These are phyloP conservation scores for Candida namnaoensis DNA, from an alignment of 805 yeast species.

Conservation along the genomic window DNA sequence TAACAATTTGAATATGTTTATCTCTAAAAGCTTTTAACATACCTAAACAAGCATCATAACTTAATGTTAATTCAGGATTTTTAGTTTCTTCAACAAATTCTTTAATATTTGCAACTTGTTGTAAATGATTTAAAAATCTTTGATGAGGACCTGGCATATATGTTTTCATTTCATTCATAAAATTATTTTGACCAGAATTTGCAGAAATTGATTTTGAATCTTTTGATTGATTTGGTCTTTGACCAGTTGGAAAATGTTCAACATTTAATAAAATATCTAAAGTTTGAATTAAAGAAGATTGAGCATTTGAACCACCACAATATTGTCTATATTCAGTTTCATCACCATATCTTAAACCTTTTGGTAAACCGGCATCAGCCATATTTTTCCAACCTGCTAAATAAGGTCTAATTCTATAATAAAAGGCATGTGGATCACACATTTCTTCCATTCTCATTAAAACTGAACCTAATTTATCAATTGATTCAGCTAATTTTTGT, in stretches of 20 bases:
- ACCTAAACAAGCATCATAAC: conserved; percentile 85
- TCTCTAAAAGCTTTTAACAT: conserved; percentile 85
- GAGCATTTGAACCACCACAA: conserved; percentile 94
- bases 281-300: conserved; percentile 81
- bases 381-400: conserved; percentile 93
- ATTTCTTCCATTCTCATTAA: conserved; percentile 81
- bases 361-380: conserved; percentile 74
- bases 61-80: conserved; percentile 49
- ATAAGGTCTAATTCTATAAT: conserved; percentile 78
- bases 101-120: conserved; percentile 48
- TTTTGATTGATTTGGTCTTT: conserved; percentile 25
- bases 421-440: conserved; percentile 92
- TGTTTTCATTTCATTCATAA: conserved; percentile 73
- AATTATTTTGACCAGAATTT: conserved; percentile 30
- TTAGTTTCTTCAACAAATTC: conserved; percentile 47
- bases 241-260: conserved; percentile 74
- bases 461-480: conserved; percentile 65
- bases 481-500: conserved; percentile 62
- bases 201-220: conserved; percentile 16
- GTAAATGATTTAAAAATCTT: conserved; percentile 57
- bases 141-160: conserved; percentile 90
- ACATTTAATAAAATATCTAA: conserved; percentile 71
- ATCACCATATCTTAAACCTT: conserved; percentile 73
- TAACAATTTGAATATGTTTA: conserved; percentile 87
- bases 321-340: conserved; percentile 45